Conservation (phyloP, 225 moss, liverwort and hornwort genomes). For the Straminergon stramineum region DNA sequence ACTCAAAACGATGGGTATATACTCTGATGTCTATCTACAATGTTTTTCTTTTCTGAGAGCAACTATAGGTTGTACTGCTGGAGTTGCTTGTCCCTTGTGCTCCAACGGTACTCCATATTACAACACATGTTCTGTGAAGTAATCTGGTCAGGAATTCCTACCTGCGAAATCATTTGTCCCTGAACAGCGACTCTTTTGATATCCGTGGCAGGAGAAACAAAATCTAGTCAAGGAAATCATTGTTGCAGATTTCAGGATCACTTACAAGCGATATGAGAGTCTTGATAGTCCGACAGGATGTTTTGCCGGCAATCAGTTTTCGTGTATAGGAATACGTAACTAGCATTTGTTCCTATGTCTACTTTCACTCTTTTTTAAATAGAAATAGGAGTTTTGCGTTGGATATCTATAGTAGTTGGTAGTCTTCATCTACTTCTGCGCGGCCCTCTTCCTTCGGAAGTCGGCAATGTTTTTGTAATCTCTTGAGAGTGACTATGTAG, state of each 20-base stretch:
- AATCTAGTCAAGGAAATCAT: neutral
- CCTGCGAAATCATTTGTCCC: neutral
- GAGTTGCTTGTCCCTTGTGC: neutral
- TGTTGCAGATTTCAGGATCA: neutral
- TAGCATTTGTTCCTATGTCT: slow-evolving; percentile 1
- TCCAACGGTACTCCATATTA: neutral
- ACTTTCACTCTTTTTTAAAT: neutral
- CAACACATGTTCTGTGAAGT: neutral
- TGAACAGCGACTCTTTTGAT: neutral
- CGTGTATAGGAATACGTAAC: slow-evolving; percentile 4
- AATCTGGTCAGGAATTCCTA: neutral
- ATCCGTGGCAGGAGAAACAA: neutral
- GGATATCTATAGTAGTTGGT: neutral
- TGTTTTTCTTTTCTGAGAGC: neutral
- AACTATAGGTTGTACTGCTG: neutral
- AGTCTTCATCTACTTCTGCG: neutral
- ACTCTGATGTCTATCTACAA: slow-evolving; percentile 12
- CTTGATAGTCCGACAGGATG: neutral
- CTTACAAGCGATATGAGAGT: neutral
- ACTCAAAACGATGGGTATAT: neutral
- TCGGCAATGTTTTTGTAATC: neutral
- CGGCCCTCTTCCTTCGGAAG: neutral
- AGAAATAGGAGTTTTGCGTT: neutral
- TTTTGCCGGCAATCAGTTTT: slow-evolving; percentile 4
- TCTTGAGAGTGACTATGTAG: neutral